Base-by-base conservation (phyloP, 129 eudicot genomes). In the Saussurea involucrata region DNA sequence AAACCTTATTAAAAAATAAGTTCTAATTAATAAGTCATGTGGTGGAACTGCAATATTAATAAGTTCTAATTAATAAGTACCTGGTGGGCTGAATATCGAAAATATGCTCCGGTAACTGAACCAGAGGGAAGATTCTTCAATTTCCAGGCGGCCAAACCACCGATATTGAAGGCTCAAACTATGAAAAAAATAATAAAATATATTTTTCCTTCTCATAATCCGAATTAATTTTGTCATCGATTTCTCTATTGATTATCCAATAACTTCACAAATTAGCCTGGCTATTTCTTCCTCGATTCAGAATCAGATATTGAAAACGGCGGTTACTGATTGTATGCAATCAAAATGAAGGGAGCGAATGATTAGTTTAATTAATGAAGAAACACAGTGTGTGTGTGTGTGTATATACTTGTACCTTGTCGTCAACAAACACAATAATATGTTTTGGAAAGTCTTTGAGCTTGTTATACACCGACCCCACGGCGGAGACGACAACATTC, bases 401-500 rank as follows among this genome's bases (percentile, higher is more conserved):
- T 20, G 1, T 0, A 28, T 73, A 33, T 61, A n/a, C 36, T 0
- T 32, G 18, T 82, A 92, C 98, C 98, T 90, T 83, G 1, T 74
- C 33, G 58, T 93, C 96, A 25, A 87, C 83, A 53, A 93, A 93
- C 82, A 29, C 85, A 4, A 88, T 84, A 32, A 83, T 69, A 22
- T 76, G 58, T 72, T 32, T 76, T 55, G 91, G 84, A 34, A 87
- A 66, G 61, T 69, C 86, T 66, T 82, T 85, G 64, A 88, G 72
- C 33, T 73, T 79, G 31, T 83, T 71, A 55, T 76, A 93, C 34
- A 88, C 83, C 13, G 98, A 96, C 31, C 82, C 77, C 9, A 86
- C 76, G 12, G 74, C 81, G 0, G 83, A 37, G 12, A 77, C 80
- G 8, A 90, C 83, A 13, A 84, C 79, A 24, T 70, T 82, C 68